Base-by-base conservation (phyloP, 2,329 filamentous ascomycete species). In the Beauveria sp. region DNA sequence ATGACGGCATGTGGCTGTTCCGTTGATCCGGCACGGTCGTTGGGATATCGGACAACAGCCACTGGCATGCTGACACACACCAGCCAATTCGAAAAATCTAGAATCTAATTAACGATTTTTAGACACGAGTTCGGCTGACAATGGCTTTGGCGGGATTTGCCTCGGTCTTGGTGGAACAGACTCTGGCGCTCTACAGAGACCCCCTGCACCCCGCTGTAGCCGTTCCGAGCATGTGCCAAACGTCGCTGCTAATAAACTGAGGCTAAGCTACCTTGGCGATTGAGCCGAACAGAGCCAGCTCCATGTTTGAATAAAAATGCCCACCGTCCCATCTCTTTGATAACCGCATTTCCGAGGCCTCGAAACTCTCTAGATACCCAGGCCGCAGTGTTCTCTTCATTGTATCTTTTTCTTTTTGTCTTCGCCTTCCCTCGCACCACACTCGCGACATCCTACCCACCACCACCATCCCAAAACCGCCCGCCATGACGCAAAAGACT, bases 401-500 rank as follows among this genome's bases (percentile, higher is more conserved):
- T 51, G 1, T 20, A 22, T 16, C 14, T 42, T 26, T 43, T 24
- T 12, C 3, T 22, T 12, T 28, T 38, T 16, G 24, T 18, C 26
- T 31, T 49, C 38, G 9, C 26, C 26, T 7, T 31, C 22, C 3
- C 12, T 14, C 8, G 8, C 6, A 10, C 40, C 24, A 24, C 46
- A 4, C 7, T 9, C 31, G 1, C 22, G n/a, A 26, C 14, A n/a
- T 22, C n/a, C 28, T 28, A 9, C 31, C 31, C 20, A 5, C 45
- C 57, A 4, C 12, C 14, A 42, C 20, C 14, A 2, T 10, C 7
- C 26, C 5, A 26, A 26, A 22, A 22, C 28, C 20, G 5, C 22
- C 8, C 18, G 49, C 58, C 49, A 60, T 61, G 58, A 54, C 58
- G 26, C 49, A 64, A 61, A 65, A 51, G 40, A 65, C 65, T 20